A percentile compares a stretch with the other conserved stretches of the same genome.
phyloP scores from a whole-genome alignment of 148 eudicot species.

The Amaranthus palmeri region DNA sequence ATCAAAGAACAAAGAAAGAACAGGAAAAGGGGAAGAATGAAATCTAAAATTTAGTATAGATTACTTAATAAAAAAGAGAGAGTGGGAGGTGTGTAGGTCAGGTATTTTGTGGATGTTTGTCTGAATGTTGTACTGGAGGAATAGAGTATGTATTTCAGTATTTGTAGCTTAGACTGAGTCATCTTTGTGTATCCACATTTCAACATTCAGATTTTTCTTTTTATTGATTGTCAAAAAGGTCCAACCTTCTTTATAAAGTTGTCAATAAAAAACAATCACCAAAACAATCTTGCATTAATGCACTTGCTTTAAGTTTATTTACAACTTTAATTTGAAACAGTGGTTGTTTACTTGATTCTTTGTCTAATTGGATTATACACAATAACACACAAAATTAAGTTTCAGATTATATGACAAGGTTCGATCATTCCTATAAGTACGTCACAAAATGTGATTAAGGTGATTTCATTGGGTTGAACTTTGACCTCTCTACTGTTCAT shows the following conservation, averaged over 20 bases:
- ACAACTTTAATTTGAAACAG: constrained; percentile 1
- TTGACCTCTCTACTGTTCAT: neutral
- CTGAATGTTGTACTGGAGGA: neutral
- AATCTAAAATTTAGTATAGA: neutral
- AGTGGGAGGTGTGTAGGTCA: constrained; percentile 1
- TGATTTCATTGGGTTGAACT: neutral
- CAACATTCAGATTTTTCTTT: neutral
- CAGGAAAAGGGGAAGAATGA: constrained; percentile 3
- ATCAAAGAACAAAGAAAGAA: neutral
- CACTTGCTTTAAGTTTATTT: constrained; percentile 1
- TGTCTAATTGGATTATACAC: neutral
- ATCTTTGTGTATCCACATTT: constrained; percentile 5
- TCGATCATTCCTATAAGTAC: neutral
- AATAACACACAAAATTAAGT: neutral
- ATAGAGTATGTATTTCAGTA: constrained; percentile 1
- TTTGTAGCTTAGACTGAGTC: neutral
- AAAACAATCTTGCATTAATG: neutral
- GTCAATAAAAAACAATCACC: constrained; percentile 8
- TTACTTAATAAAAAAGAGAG: neutral
- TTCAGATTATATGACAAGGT: neutral
- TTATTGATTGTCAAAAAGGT: constrained; percentile 19
- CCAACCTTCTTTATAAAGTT: constrained; percentile 13
- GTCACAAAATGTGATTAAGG: neutral
- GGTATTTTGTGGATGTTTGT: constrained; percentile 13
- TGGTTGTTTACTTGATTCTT: neutral